A percentile compares a stretch with the other conserved stretches of the same genome.
Evolutionary conservation across 306 rosid species (phyloP).

Genomic region (Vigna nakashimae): DNA sequence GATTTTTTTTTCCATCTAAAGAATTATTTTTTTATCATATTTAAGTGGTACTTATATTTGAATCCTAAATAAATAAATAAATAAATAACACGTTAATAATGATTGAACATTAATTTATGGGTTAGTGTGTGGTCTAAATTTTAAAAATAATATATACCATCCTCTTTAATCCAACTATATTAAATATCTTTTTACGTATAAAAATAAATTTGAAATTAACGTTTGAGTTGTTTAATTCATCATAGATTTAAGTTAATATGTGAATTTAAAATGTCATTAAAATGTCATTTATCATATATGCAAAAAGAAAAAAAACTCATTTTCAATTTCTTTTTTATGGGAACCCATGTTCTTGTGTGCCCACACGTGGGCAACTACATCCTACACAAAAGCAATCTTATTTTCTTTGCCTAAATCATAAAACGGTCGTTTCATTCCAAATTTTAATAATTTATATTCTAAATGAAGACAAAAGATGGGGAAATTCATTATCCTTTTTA

Average conservation of each 20-base stretch:
- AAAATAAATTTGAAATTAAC: no score
- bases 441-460: neutral
- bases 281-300: conserved; percentile 1
- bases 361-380: neutral
- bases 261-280: neutral
- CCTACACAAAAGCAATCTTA: neutral
- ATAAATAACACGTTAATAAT: neutral
- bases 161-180: no score
- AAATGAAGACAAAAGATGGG: neutral
- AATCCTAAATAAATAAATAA: no score
- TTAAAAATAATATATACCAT: no score
- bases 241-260: no score
- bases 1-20: no score
- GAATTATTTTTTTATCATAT: no score
- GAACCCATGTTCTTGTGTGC: neutral
- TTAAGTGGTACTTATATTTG: no score
- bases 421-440: neutral
- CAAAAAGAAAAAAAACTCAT: neutral
- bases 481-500: neutral
- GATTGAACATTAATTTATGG: neutral
- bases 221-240: no score
- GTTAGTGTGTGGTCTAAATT: no score
- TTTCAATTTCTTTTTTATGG: neutral
- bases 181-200: no score
- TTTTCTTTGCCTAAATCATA: neutral